Evolutionary conservation across 2,329 filamentous ascomycete genomes (phyloP), one percentile per base, ranked within the genome.

Genomic region (Neospermospora avenae): DNA sequence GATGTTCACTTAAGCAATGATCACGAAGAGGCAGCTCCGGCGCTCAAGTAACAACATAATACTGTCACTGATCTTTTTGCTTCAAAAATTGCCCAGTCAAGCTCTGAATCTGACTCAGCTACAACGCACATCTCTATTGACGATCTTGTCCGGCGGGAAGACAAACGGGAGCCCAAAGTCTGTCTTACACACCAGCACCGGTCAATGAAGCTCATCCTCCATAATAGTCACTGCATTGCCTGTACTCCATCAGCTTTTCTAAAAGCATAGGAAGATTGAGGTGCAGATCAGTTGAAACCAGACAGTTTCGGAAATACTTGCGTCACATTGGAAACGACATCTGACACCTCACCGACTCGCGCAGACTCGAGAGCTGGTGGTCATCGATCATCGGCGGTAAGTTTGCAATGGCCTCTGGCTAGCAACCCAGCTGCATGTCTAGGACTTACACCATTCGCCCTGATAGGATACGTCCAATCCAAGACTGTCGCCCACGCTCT

Each of bases 401-500:
- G 35, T 52, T 45, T 37, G 31, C 52, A 11, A 63, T 11, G 3
- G 58, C 41, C 14, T 61, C 56, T 24, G 53, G 57, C 28, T 63
- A 46, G 34, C 61, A 60, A 25, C 57, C 58, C 10, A 25, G 62
- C 49, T 44, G 59, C 59, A 65, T 62, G 20, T 65, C 62, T 16
- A 22, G 65, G 64, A 53, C 35, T 55, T 20, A 63, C 55, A 22
- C 61, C 60, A 37, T 65, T 64, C 3, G 65, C 61, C 13, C 58
- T 65, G 49, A 62, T 58, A 11, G 57, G 53, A 57, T 60, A 60
- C 18, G 63, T 63, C 25, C 34, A 34, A 4, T 59, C 62, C 14
- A 67, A 45, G 51, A 63, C 64, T 25, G 59, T 58, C 5, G 62
- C 62, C 64, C 60, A 61, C 13, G 59, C 55, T 25, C 56, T 57